Evolutionary conservation across 805 yeast species (phyloP), one percentile per base, ranked within the genome.

Genomic region (Ogataea zsoltii): DNA sequence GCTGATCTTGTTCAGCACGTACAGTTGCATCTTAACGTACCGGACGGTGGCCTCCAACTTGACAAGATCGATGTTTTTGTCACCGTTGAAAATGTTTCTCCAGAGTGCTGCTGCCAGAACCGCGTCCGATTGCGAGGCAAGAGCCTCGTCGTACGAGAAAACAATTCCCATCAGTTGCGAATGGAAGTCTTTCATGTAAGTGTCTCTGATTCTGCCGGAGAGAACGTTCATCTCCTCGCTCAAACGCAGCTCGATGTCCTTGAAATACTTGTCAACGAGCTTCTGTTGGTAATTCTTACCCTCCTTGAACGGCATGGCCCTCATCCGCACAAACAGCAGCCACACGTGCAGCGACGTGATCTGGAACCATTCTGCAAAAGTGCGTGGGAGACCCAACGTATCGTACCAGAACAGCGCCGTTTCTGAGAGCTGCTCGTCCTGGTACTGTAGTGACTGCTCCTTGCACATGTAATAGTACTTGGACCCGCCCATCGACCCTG

Each of bases 361-460:
- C 68, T 92, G 98, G 65, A 85, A 92, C 96, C 97, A 92, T 66
- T 90, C 96, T n/a, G 92, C 81, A 61, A 92, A 91, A 0, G 97
- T 85, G 61, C 78, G 75, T 29, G 96, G 96, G 59, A 94, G 71
- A 19, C 80, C 83, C 46, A 94, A 70, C 11, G 91, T 86, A 44
- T 88, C 86, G 62, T 89, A 94, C 74, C 89, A 94, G 62, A 88
- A 94, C 44, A 71, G 72, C 2, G 97, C 96, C 4, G 87, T 77
- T 15, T 78, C 81, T 3, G 87, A 77, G 33, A 87, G 69, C 31
- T 80, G 83, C 60, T 85, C 91, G 48, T 83, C 75, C n/a, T 84
- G 87, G 53, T 77, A 84, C 64, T 79, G 86, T 56, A 87, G 67
- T 3, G 88, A 96, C 68, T 90, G 97, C 35, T 73, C 78, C 64